A percentile compares a stretch with the other conserved stretches of the same genome.
These are phyloP conservation scores for Spiromastix sp. DNA, from an alignment of 2,329 filamentous ascomycete genomes.

Conservation along the genomic window DNA sequence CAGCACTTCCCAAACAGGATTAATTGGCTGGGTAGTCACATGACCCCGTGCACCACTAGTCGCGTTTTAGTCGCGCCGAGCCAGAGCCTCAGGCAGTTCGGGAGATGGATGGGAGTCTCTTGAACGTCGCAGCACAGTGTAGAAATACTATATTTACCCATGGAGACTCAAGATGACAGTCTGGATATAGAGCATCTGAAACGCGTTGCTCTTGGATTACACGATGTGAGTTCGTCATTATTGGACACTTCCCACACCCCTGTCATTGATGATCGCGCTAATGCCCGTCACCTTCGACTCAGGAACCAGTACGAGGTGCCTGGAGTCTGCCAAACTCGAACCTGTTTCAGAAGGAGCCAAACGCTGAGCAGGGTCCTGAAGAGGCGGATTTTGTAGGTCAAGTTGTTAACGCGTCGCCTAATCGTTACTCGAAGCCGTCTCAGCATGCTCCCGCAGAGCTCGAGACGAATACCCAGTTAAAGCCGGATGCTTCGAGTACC, in stretches of 20 bases:
- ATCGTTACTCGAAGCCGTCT: background rate
- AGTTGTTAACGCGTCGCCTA: background rate
- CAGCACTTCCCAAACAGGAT: too few species aligned
- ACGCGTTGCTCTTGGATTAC: conserved; percentile 30
- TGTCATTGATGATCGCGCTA: conserved; percentile 3
- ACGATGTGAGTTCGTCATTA: conserved; percentile 22
- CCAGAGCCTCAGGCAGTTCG: too few species aligned
- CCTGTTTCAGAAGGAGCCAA: background rate
- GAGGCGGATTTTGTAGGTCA: background rate
- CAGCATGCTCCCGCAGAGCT: background rate
- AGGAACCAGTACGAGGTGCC: conserved; percentile 6
- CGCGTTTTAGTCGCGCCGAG: too few species aligned
- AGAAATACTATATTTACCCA: too few species aligned
- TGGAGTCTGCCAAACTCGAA: background rate
- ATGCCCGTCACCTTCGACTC: conserved; percentile 1
- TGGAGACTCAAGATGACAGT: conserved; percentile 32
- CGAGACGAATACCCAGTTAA: conserved; percentile 6
- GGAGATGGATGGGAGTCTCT: too few species aligned
- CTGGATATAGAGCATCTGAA: conserved; percentile 30
- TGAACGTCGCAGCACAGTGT: too few species aligned
- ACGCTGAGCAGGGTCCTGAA: background rate
- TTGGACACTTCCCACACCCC: background rate
- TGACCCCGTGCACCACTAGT: too few species aligned
- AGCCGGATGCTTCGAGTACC: conserved; percentile 12
- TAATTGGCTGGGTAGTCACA: too few species aligned